Percentiles rank a stretch among this genome's conserved stretches.
Conservation (phyloP, 352 stramenopile species). For the Peronospora farinosa region DNA sequence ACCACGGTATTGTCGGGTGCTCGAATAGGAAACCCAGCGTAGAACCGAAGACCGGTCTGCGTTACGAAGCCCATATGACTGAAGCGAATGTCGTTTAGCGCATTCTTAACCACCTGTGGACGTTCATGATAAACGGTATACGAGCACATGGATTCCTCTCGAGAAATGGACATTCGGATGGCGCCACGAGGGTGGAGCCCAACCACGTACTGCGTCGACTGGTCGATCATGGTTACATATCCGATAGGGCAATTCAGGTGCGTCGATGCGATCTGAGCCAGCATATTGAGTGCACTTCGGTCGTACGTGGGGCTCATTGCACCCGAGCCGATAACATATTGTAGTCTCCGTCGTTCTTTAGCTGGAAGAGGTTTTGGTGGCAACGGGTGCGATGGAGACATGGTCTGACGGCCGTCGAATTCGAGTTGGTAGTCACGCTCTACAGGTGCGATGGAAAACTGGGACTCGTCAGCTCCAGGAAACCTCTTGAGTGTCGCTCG, state of each 20-base stretch:
- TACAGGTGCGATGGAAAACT: constrained; percentile 30
- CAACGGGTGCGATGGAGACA: constrained; percentile 36
- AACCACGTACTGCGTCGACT: constrained; percentile 42
- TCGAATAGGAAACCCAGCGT: constrained; percentile 57
- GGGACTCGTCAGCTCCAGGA: constrained; percentile 21
- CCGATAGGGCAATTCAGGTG: constrained; percentile 51
- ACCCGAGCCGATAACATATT: constrained; percentile 37
- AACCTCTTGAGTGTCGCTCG: constrained; percentile 12
- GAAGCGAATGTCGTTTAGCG: constrained; percentile 57
- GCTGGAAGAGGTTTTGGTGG: constrained; percentile 31
- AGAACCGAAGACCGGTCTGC: constrained; percentile 51
- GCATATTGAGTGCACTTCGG: constrained; percentile 43
- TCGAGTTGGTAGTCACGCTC: constrained; percentile 46
- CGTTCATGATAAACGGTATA: constrained; percentile 57
- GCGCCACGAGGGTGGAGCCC: constrained; percentile 27
- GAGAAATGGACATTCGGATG: constrained; percentile 29
- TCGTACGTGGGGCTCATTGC: constrained; percentile 44
- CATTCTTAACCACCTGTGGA: constrained; percentile 54
- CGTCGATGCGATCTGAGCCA: constrained; percentile 41
- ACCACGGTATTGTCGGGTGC: constrained; percentile 46
- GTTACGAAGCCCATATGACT: constrained; percentile 49
- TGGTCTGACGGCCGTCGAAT: constrained; percentile 40
- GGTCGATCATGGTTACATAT: constrained; percentile 57
- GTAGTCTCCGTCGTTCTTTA: constrained; percentile 37
- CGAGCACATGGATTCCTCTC: constrained; percentile 55